phyloP scores from a whole-genome alignment of 2,329 filamentous ascomycete genomes.

The Chaetomiaceae sp. region DNA sequence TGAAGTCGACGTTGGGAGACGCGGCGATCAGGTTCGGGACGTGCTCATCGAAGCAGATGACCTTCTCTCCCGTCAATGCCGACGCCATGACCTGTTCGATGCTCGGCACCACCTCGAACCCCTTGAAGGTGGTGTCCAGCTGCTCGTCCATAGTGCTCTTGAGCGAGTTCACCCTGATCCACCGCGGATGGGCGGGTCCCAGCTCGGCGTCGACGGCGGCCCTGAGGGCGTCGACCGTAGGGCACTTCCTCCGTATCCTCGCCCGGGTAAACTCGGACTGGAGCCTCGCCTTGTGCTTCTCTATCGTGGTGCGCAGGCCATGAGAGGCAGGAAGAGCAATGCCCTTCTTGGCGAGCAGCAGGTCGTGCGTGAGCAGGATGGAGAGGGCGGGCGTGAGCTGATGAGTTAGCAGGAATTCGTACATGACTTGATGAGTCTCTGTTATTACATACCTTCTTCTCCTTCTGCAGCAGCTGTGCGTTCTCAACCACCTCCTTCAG shows the following conservation, averaged over 20 bases:
- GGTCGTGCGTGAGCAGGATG: constrained; percentile 79
- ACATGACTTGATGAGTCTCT: background rate
- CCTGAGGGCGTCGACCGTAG: constrained; percentile 55
- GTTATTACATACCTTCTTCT: constrained; percentile 65
- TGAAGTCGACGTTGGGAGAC: constrained; percentile 65
- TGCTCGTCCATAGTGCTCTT: constrained; percentile 66
- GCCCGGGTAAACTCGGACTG: constrained; percentile 77
- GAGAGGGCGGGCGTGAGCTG: constrained; percentile 78
- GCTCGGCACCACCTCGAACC: constrained; percentile 51
- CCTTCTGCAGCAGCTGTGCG: constrained; percentile 67
- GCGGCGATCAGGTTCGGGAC: constrained; percentile 81
- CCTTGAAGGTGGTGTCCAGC: constrained; percentile 67
- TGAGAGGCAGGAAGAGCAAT: constrained; percentile 77
- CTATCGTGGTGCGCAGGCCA: constrained; percentile 68
- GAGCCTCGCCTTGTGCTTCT: constrained; percentile 76
- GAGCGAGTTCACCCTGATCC: constrained; percentile 83
- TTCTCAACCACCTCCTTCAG: constrained; percentile 87
- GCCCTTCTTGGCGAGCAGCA: constrained; percentile 74
- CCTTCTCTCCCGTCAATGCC: constrained; percentile 32
- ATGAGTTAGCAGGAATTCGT: background rate
- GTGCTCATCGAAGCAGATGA: constrained; percentile 69
- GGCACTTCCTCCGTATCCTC: constrained; percentile 65
- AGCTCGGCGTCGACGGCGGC: constrained; percentile 49
- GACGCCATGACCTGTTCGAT: constrained; percentile 52
- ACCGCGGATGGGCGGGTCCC: constrained; percentile 66